Evolutionary conservation across 805 yeast genomes (phyloP).

Genomic region (Hanseniaspora thailandica): DNA sequence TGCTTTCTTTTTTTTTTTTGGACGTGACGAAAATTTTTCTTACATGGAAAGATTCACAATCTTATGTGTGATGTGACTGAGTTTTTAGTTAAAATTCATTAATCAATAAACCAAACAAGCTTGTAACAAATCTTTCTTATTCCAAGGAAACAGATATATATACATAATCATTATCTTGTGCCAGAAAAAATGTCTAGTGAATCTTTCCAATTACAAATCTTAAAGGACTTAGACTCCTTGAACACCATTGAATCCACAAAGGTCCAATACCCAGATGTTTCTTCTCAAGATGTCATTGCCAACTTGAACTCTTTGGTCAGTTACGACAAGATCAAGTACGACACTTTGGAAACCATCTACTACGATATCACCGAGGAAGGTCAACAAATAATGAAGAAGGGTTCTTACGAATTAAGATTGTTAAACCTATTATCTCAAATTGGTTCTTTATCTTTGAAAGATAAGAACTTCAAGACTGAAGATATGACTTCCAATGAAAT

Average conservation of each 20-base stretch:
- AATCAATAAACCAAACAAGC: neutral
- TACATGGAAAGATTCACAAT: neutral
- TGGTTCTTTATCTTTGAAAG: slow-evolving; percentile 62
- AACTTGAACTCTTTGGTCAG: slow-evolving; percentile 79
- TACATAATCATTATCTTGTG: neutral
- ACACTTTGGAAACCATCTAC: slow-evolving; percentile 59
- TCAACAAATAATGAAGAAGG: slow-evolving; percentile 58
- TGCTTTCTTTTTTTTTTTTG: neutral
- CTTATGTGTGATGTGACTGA: neutral
- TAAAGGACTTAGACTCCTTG: slow-evolving; percentile 51
- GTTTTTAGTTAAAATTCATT: neutral
- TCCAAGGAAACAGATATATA: too few species aligned
- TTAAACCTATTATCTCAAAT: slow-evolving; percentile 62
- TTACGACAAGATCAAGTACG: slow-evolving; percentile 64
- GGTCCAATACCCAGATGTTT: slow-evolving; percentile 51
- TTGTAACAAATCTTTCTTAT: too few species aligned
- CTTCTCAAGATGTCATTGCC: slow-evolving; percentile 59
- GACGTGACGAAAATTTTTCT: slow-evolving; percentile 3
- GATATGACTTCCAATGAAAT: slow-evolving; percentile 67
- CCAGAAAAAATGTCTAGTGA: slow-evolving; percentile 38
- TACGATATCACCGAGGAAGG: slow-evolving; percentile 78
- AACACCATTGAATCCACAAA: slow-evolving; percentile 61
- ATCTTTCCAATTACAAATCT: slow-evolving; percentile 49
- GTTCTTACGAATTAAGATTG: slow-evolving; percentile 83
- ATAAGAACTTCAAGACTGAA: slow-evolving; percentile 47